phyloP scores from a whole-genome alignment of 441 rosid genomes.

The Syzygium malaccense region DNA sequence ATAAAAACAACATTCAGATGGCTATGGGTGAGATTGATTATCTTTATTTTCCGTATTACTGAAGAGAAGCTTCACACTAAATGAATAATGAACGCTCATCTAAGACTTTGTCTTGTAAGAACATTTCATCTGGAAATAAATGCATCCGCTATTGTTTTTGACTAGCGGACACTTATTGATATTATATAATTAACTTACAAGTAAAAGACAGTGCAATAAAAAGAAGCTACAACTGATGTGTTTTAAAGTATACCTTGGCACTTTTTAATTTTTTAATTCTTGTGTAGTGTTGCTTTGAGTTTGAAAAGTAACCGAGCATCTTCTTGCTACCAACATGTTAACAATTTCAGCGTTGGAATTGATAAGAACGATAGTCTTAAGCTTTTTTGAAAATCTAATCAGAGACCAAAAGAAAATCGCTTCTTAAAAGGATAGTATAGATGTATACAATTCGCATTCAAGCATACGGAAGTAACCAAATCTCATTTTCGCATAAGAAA shows the following conservation, averaged over 20 bases:
- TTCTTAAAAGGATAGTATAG: not conserved
- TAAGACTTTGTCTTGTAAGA: not conserved
- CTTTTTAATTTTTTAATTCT: not conserved
- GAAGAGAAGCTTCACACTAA: not conserved
- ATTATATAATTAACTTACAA: not conserved
- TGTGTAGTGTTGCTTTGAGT: not conserved
- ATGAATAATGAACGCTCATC: not conserved
- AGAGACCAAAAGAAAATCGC: not conserved
- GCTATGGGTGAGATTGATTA: not conserved
- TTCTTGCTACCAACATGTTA: not conserved
- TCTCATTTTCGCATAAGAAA: not conserved
- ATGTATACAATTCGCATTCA: not conserved
- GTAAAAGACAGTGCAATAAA: not conserved
- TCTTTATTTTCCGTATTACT: not conserved
- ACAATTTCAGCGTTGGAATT: not conserved
- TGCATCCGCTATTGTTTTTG: not conserved
- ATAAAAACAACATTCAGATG: not conserved
- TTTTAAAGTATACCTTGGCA: not conserved
- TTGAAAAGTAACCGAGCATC: not conserved
- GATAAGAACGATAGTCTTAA: not conserved
- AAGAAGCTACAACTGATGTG: not conserved
- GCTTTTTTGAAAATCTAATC: not conserved
- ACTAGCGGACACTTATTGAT: not conserved
- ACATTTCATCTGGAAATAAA: not conserved
- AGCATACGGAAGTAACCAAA: not conserved